phyloP scores from a whole-genome alignment of 768 basidiomycete genomes.

The Amanita brunnescens region DNA sequence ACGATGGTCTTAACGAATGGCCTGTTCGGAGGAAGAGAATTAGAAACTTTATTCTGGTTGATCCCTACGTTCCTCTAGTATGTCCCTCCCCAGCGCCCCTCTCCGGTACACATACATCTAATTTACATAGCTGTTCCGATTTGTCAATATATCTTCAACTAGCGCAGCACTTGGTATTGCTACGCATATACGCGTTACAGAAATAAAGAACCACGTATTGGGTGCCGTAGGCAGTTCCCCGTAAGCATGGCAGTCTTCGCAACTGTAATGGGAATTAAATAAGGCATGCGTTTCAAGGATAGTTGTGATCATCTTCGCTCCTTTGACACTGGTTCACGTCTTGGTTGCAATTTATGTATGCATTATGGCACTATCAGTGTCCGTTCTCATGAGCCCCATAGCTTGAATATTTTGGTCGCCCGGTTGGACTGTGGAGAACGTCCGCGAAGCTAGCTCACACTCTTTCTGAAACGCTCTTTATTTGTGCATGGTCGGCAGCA shows the following conservation, averaged over 20 bases:
- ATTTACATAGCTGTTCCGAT: slow-evolving; percentile 60
- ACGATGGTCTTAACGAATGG: slow-evolving; percentile 22
- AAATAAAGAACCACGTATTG: slow-evolving; percentile 39
- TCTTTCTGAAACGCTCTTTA: slow-evolving; percentile 80
- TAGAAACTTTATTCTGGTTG: slow-evolving; percentile 61
- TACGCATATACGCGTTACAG: slow-evolving; percentile 58
- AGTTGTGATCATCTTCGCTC: slow-evolving; percentile 79
- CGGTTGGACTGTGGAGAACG: slow-evolving; percentile 87
- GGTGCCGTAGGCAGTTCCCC: slow-evolving; percentile 80
- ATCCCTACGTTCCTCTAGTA: slow-evolving; percentile 75
- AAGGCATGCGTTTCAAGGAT: slow-evolving; percentile 33
- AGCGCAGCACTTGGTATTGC: slow-evolving; percentile 73
- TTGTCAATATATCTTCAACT: slow-evolving; percentile 79
- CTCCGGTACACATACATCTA: slow-evolving; percentile 7
- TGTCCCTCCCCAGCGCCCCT: slow-evolving; percentile 13
- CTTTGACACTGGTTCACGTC: slow-evolving; percentile 77
- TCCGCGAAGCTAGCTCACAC: slow-evolving; percentile 83
- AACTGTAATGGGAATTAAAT: background rate
- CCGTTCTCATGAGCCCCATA: slow-evolving; percentile 21
- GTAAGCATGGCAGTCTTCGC: slow-evolving; percentile 31
- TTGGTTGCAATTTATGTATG: slow-evolving; percentile 80
- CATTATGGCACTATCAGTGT: slow-evolving; percentile 7
- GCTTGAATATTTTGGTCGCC: slow-evolving; percentile 91
- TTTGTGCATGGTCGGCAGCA: slow-evolving; percentile 90
- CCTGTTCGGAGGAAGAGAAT: slow-evolving; percentile 36